Evolutionary conservation across 2,329 filamentous ascomycete species (phyloP).

Genomic region (Clonostachys byssicola): DNA sequence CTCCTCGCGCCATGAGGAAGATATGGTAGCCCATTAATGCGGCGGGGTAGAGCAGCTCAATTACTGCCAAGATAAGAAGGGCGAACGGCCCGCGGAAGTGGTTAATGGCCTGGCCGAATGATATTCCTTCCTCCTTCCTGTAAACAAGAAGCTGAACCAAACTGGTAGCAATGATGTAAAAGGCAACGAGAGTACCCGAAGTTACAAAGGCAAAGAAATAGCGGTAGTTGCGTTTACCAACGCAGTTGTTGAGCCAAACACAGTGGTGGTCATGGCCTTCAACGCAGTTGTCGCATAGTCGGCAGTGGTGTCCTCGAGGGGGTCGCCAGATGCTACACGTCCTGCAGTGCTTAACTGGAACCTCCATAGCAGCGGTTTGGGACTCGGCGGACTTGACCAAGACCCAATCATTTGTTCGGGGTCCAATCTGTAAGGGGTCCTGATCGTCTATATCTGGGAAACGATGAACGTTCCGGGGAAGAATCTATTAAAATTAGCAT

Average conservation of each 20-base stretch:
- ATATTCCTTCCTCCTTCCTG: slow-evolving; percentile 55
- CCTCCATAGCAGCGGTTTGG: slow-evolving; percentile 86
- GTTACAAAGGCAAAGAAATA: slow-evolving; percentile 94
- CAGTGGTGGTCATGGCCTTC: slow-evolving; percentile 98
- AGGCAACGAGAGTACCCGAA: slow-evolving; percentile 68
- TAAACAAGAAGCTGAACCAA: slow-evolving; percentile 80
- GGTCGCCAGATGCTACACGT: slow-evolving; percentile 98
- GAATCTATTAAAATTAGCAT: slow-evolving; percentile 53
- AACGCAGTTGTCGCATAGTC: slow-evolving; percentile 93
- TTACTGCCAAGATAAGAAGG: slow-evolving; percentile 76
- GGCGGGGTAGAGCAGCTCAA: slow-evolving; percentile 75
- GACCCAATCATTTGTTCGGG: slow-evolving; percentile 89
- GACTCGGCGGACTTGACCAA: slow-evolving; percentile 78
- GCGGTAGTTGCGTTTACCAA: slow-evolving; percentile 94
- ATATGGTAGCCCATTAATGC: slow-evolving; percentile 85
- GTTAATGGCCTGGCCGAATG: slow-evolving; percentile 64
- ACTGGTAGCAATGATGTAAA: slow-evolving; percentile 73
- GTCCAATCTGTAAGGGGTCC: slow-evolving; percentile 77
- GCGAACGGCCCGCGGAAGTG: slow-evolving; percentile 79
- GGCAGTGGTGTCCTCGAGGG: slow-evolving; percentile 91
- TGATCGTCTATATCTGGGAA: slow-evolving; percentile 73
- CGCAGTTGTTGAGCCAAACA: slow-evolving; percentile 98
- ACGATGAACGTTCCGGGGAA: slow-evolving; percentile 86
- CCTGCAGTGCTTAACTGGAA: slow-evolving; percentile 96
- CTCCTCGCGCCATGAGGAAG: slow-evolving; percentile 84